Percentiles rank a stretch among this genome's conserved stretches.
Evolutionary conservation across 1,284 basidiomycete genomes (phyloP).

Genomic region (Meripilus lineatus): DNA sequence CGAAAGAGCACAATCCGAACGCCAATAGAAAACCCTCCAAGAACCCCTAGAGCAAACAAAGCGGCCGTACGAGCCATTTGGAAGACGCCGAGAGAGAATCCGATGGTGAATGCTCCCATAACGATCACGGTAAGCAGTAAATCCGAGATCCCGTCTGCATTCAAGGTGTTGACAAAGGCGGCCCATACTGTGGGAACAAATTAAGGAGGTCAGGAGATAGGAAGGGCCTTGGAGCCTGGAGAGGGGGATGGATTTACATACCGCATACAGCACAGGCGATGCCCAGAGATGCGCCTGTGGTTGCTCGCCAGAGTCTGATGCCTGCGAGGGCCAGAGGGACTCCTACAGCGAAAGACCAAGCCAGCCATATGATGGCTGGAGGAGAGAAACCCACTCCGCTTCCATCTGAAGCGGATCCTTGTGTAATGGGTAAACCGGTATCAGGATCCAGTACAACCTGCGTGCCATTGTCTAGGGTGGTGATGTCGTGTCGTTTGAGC

Average conservation of each 20-base stretch:
- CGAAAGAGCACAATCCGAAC: slow-evolving; percentile 50
- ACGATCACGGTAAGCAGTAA: slow-evolving; percentile 43
- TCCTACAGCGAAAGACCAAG: slow-evolving; percentile 46
- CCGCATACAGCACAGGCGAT: slow-evolving; percentile 42
- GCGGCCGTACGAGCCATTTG: slow-evolving; percentile 43
- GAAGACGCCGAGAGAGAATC: slow-evolving; percentile 48
- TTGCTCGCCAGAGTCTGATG: slow-evolving; percentile 48
- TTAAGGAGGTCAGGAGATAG: slow-evolving; percentile 1
- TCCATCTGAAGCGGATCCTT: slow-evolving; percentile 55
- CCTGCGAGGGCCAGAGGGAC: slow-evolving; percentile 50
- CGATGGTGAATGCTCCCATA: slow-evolving; percentile 43
- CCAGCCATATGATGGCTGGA: slow-evolving; percentile 54
- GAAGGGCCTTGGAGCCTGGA: slow-evolving; percentile 9
- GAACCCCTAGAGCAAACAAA: slow-evolving; percentile 39
- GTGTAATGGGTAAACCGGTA: slow-evolving; percentile 40
- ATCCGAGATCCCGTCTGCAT: slow-evolving; percentile 45
- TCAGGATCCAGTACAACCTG: slow-evolving; percentile 38
- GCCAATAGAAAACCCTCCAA: slow-evolving; percentile 53
- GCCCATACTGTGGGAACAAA: slow-evolving; percentile 43
- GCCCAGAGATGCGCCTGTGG: slow-evolving; percentile 50
- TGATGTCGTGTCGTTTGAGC: not conserved
- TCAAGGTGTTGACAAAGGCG: slow-evolving; percentile 52
- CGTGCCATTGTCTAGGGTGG: slow-evolving; percentile 38
- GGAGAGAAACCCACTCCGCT: slow-evolving; percentile 43
- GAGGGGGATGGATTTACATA: slow-evolving; percentile 26